These are phyloP conservation scores for Smittium culicis DNA, from an alignment of 371 early-diverging fungal genomes.

Conservation along the genomic window DNA sequence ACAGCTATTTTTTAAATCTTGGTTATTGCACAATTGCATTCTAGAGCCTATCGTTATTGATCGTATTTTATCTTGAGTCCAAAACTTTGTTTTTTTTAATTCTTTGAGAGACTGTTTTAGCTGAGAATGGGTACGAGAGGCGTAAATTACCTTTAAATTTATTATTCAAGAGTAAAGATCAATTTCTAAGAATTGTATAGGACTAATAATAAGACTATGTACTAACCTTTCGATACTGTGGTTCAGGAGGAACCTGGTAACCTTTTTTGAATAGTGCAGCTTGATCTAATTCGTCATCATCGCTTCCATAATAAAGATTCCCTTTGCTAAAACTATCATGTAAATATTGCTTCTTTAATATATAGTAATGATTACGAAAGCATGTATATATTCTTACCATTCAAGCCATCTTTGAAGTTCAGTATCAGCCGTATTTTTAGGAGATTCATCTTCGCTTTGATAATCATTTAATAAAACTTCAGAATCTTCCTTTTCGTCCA, in stretches of 20 bases:
- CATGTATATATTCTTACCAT: not conserved
- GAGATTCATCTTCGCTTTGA: conserved; percentile 14
- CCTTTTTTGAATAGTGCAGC: not conserved
- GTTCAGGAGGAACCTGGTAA: not conserved
- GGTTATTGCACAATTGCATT: conserved; percentile 68
- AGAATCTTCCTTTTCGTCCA: no score
- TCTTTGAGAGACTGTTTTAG: conserved; percentile 80
- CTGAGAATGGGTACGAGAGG: conserved; percentile 89
- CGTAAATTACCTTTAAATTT: conserved; percentile 68
- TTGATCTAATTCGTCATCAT: not conserved
- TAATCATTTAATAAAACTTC: not conserved
- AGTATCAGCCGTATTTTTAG: conserved; percentile 21
- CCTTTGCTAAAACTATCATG: not conserved
- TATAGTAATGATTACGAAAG: not conserved
- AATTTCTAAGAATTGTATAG: no score
- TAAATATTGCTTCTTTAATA: not conserved
- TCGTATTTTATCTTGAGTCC: conserved; percentile 34
- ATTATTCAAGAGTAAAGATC: no score
- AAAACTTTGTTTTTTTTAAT: conserved; percentile 62
- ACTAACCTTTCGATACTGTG: not conserved
- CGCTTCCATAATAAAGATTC: not conserved
- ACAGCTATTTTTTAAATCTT: conserved; percentile 33
- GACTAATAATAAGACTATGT: not conserved
- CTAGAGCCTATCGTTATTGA: conserved; percentile 75
- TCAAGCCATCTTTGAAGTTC: not conserved